A percentile compares a stretch with the other conserved stretches of the same genome.
These are phyloP conservation scores for Dothistroma septosporum DNA, from an alignment of 2,329 filamentous ascomycete genomes.

Conservation along the genomic window DNA sequence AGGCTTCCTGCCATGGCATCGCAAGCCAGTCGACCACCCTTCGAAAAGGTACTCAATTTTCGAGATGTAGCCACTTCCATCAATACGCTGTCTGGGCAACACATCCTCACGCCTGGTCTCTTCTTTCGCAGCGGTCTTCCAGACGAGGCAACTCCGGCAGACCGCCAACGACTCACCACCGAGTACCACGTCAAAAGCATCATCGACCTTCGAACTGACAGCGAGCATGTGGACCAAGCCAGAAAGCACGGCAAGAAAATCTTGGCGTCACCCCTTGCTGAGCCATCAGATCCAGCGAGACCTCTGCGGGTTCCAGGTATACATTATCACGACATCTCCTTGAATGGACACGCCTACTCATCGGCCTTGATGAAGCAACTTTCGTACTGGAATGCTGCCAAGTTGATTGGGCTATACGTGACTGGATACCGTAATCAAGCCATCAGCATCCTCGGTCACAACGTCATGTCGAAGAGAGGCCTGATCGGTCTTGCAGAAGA, in stretches of 20 bases:
- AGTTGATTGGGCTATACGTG: conserved; percentile 59
- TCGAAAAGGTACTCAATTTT: conserved; percentile 67
- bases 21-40: conserved; percentile 7
- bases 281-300: conserved; percentile 39
- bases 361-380: conserved; percentile 63
- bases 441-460: conserved; percentile 62
- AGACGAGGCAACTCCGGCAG: conserved; percentile 67
- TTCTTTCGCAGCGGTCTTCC: conserved; percentile 32
- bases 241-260: conserved; percentile 55
- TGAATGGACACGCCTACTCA: conserved; percentile 71
- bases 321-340: conserved; percentile 62
- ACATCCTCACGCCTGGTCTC: conserved; percentile 28
- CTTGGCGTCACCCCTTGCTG: conserved; percentile 43
- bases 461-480: conserved; percentile 69
- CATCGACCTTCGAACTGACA: conserved; percentile 76
- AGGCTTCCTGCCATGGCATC: not conserved
- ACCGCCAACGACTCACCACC: conserved; percentile 57
- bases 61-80: conserved; percentile 68
- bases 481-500: conserved; percentile 66
- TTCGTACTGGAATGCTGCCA: conserved; percentile 62
- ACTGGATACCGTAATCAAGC: conserved; percentile 65
- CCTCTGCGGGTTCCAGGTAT: conserved; percentile 58
- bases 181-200: conserved; percentile 65
- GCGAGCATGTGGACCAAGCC: conserved; percentile 38
- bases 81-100: conserved; percentile 55